Conservation (phyloP, 495 filamentous ascomycete genomes). For the Jackrogersella minutella region DNA sequence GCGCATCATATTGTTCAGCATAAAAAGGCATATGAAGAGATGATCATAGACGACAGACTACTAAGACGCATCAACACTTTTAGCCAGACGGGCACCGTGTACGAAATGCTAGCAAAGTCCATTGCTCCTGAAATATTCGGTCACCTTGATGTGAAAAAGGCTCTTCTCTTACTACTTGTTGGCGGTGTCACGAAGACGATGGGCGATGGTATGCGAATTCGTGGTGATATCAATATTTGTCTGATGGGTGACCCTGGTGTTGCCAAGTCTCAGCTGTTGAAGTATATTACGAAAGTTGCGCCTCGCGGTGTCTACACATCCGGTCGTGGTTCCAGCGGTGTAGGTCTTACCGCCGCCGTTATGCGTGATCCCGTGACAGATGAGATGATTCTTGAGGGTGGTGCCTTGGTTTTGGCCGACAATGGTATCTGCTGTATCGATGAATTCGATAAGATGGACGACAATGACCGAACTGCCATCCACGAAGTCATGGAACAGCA, state of each 20-base stretch:
- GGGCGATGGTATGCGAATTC: slow-evolving; percentile 97
- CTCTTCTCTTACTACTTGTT: slow-evolving; percentile 89
- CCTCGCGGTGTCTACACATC: slow-evolving; percentile 98
- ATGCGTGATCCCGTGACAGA: slow-evolving; percentile 99
- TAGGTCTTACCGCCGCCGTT: slow-evolving; percentile 96
- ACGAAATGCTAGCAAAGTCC: slow-evolving; percentile 91
- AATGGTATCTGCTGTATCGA: slow-evolving; percentile 99
- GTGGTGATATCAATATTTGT: slow-evolving; percentile 98
- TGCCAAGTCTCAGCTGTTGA: slow-evolving; percentile 95
- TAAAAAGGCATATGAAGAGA: slow-evolving; percentile 95
- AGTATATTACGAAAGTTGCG: slow-evolving; percentile 98
- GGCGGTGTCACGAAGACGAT: slow-evolving; percentile 97
- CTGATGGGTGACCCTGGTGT: slow-evolving; percentile 99
- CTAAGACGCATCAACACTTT: slow-evolving; percentile 82
- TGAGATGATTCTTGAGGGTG: slow-evolving; percentile 98
- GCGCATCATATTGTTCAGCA: slow-evolving; percentile 92
- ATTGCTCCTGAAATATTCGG: slow-evolving; percentile 98
- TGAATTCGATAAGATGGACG: slow-evolving; percentile 99
- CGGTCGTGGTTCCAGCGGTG: slow-evolving; percentile 92
- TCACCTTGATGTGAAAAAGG: slow-evolving; percentile 97
- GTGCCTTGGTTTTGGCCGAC: slow-evolving; percentile 93
- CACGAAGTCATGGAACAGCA: slow-evolving; percentile 99
- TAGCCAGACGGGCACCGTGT: slow-evolving; percentile 83
- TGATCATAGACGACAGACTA: slow-evolving; percentile 75
- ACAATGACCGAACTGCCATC: slow-evolving; percentile 93